phyloP scores from a whole-genome alignment of 345 rosid genomes.

The Anacardium occidentale region DNA sequence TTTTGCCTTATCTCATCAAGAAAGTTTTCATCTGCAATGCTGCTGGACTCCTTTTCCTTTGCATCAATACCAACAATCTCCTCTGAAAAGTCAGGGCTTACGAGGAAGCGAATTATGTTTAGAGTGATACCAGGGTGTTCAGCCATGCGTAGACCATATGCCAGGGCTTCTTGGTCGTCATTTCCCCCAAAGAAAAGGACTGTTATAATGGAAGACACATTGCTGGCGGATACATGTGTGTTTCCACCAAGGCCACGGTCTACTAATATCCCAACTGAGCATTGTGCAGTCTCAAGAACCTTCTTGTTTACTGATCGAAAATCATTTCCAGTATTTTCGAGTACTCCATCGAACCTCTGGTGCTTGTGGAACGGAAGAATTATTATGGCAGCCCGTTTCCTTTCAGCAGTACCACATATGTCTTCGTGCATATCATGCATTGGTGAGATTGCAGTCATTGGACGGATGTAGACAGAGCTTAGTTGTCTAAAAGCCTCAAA shows the following conservation, averaged over 20 bases:
- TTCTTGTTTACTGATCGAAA: slow-evolving; percentile 53
- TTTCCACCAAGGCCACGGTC: slow-evolving; percentile 89
- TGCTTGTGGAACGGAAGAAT: slow-evolving; percentile 85
- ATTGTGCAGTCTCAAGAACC: slow-evolving; percentile 66
- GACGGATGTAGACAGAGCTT: slow-evolving; percentile 59
- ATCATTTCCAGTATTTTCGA: slow-evolving; percentile 59
- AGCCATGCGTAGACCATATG: slow-evolving; percentile 70
- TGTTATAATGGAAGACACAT: slow-evolving; percentile 50
- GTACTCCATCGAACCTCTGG: slow-evolving; percentile 57
- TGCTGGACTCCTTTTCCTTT: slow-evolving; percentile 23
- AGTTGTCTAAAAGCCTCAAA: slow-evolving; percentile 69
- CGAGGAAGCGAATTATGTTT: slow-evolving; percentile 44
- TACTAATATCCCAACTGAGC: slow-evolving; percentile 79
- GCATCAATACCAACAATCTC: slow-evolving; percentile 34
- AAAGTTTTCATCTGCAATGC: slow-evolving; percentile 32
- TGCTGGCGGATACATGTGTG: slow-evolving; percentile 66
- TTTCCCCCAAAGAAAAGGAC: slow-evolving; percentile 74
- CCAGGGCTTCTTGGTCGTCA: slow-evolving; percentile 81
- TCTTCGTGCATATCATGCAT: slow-evolving; percentile 68
- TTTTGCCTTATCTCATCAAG: slow-evolving; percentile 38
- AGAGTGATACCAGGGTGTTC: slow-evolving; percentile 80
- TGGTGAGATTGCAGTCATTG: slow-evolving; percentile 84
- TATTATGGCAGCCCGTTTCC: slow-evolving; percentile 58
- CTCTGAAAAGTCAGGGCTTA: slow-evolving; percentile 23
- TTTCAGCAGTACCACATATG: slow-evolving; percentile 56